Conservation (phyloP, 1,284 basidiomycete genomes). For the Rhodofomes roseus region DNA sequence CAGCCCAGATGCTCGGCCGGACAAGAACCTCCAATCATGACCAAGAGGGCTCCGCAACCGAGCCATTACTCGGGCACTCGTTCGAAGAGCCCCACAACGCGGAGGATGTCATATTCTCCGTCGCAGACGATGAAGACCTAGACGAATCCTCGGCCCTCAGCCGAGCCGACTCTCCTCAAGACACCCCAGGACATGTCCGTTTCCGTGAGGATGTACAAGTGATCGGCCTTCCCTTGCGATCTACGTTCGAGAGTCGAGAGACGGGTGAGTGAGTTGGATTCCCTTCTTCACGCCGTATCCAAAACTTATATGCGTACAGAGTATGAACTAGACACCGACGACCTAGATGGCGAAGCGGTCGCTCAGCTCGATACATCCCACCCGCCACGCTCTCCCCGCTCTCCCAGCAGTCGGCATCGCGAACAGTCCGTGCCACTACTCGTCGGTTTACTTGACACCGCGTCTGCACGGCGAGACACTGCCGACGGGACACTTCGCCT, state of each 20-base stretch:
- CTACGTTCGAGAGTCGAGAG: conserved; percentile 70
- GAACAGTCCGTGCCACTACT: conserved; percentile 72
- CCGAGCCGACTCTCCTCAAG: conserved; percentile 8
- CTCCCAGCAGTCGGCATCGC: conserved; percentile 35
- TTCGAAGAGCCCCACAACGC: conserved; percentile 30
- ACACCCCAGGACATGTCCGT: conserved; percentile 38
- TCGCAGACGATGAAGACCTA: conserved; percentile 28
- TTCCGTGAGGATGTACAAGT: conserved; percentile 67
- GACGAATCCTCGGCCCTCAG: conserved; percentile 26
- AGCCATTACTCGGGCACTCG: conserved; percentile 50
- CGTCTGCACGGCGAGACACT: conserved; percentile 46
- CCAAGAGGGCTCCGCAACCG: conserved; percentile 40
- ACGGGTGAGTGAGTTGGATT: conserved; percentile 51
- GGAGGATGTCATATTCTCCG: conserved; percentile 27
- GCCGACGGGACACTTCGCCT: conserved; percentile 50
- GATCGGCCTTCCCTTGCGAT: conserved; percentile 62
- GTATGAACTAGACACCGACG: conserved; percentile 75
- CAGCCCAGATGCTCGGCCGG: conserved; percentile 28
- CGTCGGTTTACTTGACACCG: conserved; percentile 67
- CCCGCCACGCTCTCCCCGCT: conserved; percentile 28
- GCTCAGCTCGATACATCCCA: conserved; percentile 33
- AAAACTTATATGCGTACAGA: conserved; percentile 37
- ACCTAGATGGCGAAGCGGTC: conserved; percentile 58
- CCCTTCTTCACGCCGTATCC: background rate
- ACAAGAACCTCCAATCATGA: conserved; percentile 27